A percentile compares a stretch with the other conserved stretches of the same genome.
Conservation (phyloP, 2,329 filamentous ascomycete species). For the Akanthomyces muscarius region DNA sequence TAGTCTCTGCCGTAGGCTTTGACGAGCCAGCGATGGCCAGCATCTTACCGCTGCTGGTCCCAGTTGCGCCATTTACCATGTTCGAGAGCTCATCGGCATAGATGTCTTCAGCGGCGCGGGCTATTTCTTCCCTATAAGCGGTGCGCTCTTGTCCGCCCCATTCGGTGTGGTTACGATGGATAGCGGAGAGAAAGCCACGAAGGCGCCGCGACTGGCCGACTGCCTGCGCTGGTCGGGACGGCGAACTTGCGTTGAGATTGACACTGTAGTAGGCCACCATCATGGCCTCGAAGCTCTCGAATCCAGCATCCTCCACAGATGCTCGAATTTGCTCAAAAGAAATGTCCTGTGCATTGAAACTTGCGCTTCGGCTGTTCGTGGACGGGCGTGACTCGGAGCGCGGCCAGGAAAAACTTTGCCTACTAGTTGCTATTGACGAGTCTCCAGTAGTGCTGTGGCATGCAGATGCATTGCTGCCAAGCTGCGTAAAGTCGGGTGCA, state of each 20-base stretch:
- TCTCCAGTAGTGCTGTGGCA: background rate
- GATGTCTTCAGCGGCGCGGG: conserved; percentile 13
- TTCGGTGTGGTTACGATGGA: conserved; percentile 11
- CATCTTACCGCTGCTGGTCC: background rate
- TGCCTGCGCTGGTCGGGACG: background rate
- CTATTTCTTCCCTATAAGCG: conserved; percentile 17
- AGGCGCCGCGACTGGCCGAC: conserved; percentile 7
- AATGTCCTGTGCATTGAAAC: background rate
- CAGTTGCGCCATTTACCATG: background rate
- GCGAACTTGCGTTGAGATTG: background rate
- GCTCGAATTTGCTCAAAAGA: conserved; percentile 6
- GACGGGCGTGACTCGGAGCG: background rate
- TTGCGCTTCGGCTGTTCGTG: background rate
- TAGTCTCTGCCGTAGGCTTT: conserved; percentile 7
- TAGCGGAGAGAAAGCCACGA: conserved; percentile 9
- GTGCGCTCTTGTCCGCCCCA: conserved; percentile 16
- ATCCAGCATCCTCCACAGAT: conserved; percentile 13
- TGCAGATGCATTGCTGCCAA: background rate
- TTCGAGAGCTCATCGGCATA: conserved; percentile 9
- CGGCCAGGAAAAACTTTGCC: conserved; percentile 6
- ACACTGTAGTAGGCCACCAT: conserved; percentile 11
- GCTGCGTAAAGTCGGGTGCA: background rate
- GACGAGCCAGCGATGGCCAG: conserved; percentile 4
- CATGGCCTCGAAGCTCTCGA: conserved; percentile 10
- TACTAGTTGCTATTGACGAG: background rate